Evolutionary conservation across 1,139 yeast species (phyloP), one percentile per base, ranked within the genome.

Genomic region (Scheffersomyces insectosa): DNA sequence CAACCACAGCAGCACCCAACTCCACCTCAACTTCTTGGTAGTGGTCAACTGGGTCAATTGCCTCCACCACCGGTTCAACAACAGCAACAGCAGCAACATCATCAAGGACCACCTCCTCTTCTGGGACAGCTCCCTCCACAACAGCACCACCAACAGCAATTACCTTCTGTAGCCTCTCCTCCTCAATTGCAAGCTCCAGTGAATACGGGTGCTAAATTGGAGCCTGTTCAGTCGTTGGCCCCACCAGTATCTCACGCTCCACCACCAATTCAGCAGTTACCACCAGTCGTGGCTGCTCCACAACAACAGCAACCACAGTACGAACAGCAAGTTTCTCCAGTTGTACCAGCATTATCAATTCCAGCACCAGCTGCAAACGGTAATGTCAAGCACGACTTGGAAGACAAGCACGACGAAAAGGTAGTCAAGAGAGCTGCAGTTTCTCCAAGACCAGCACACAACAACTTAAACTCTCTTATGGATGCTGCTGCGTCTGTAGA

Each of bases 351-450:
- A 12, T 39, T 33, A 12, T 32, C 43, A n/a, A 15, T 36, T 7
- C 32, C 39, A 33, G 43, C 40, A n/a, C 35, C 39, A 11, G 23
- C 36, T 7, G 25, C 25, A 5, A 20, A 20, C 6, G 25, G 25
- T 20, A 46, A 40, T n/a, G 45, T 54, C 14, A 72, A 72, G 45
- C 70, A 67, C 37, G 76, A 71, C 39, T 63, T 72, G 44, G 77
- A 72, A 7, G 74, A 70, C 20, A 70, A 68, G 50, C 44, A 49
- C 25, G 72, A 67, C 35, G 47, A 55, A 12, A 52, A 57, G 41
- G 46, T 46, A 35, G 47, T 52, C 39, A 64, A 64, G 51, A 58
- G 57, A 32, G 47, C 55, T n/a, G 41, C 46, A 16, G 23, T 45
- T 33, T 48, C 49, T 15, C 57, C 48, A 20, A 51, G 44, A 40